Evolutionary conservation across 371 early-diverging fungal species (phyloP).

Genomic region (Mortierella sp.): DNA sequence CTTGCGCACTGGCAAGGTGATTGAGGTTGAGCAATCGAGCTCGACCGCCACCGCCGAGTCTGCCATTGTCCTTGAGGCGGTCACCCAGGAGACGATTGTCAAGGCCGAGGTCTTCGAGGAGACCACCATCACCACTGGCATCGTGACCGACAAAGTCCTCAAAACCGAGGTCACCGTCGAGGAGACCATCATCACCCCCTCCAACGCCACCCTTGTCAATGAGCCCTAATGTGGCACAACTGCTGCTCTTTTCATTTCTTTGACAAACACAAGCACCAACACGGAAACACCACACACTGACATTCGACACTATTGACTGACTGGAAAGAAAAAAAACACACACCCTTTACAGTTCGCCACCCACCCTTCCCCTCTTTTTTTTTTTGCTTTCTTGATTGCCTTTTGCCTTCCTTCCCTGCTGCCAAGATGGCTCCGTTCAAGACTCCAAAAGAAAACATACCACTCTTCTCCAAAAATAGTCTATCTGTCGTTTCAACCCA

Average conservation of each 20-base stretch:
- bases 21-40: neutral
- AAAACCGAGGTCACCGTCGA: conserved; percentile 15
- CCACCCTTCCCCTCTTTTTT: too few species aligned
- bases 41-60: neutral
- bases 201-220: neutral
- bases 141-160: conserved; percentile 3
- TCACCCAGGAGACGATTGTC: conserved; percentile 19
- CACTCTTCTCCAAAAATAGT: neutral
- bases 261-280: neutral
- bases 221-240: neutral
- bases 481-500: neutral
- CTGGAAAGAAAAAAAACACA: neutral
- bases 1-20: conserved; percentile 45
- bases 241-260: neutral
- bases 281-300: neutral
- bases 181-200: conserved; percentile 10
- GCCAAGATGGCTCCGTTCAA: too few species aligned
- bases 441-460: neutral
- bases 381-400: too few species aligned
- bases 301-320: neutral
- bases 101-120: conserved; percentile 26
- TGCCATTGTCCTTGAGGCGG: neutral
- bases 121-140: conserved; percentile 1
- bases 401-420: too few species aligned
- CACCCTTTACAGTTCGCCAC: too few species aligned